phyloP scores from a whole-genome alignment of 2,329 filamentous ascomycete species.

The Periconia sp. region DNA sequence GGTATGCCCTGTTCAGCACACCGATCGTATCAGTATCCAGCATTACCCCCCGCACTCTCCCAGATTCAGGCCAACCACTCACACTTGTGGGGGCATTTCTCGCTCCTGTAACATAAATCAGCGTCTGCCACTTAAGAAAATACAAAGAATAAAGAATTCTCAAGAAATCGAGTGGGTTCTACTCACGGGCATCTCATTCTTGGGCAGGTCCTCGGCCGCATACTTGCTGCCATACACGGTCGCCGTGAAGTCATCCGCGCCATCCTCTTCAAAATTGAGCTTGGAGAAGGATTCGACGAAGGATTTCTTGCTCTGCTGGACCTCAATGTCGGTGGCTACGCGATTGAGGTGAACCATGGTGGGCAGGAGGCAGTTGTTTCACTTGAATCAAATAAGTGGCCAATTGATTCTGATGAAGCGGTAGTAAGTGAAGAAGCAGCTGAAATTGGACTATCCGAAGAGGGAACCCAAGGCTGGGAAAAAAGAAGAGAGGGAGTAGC shows the following conservation, averaged over 20 bases:
- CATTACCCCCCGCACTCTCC: not conserved
- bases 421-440: not conserved
- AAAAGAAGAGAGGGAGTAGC: not conserved
- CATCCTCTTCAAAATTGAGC: conserved; percentile 31
- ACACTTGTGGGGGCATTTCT: conserved; percentile 85
- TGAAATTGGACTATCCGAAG: not conserved
- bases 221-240: conserved; percentile 88
- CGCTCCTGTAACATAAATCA: conserved; percentile 19
- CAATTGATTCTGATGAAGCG: not conserved
- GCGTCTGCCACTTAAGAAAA: not conserved
- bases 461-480: not conserved
- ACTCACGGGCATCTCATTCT: conserved; percentile 80
- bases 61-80: conserved; percentile 2
- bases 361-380: conserved; percentile 4
- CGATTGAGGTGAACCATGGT: conserved; percentile 54
- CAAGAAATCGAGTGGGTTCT: not conserved
- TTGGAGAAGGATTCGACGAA: conserved; percentile 21
- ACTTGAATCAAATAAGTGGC: not conserved
- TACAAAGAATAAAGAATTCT: not conserved
- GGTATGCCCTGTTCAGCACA: conserved; percentile 65
- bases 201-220: conserved; percentile 77
- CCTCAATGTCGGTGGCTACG: conserved; percentile 46
- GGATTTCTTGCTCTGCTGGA: conserved; percentile 31
- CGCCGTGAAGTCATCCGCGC: conserved; percentile 62
- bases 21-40: not conserved